A percentile compares a stretch with the other conserved stretches of the same genome.
Conservation (phyloP, 768 basidiomycete species). For the Lentinula lateritia region DNA sequence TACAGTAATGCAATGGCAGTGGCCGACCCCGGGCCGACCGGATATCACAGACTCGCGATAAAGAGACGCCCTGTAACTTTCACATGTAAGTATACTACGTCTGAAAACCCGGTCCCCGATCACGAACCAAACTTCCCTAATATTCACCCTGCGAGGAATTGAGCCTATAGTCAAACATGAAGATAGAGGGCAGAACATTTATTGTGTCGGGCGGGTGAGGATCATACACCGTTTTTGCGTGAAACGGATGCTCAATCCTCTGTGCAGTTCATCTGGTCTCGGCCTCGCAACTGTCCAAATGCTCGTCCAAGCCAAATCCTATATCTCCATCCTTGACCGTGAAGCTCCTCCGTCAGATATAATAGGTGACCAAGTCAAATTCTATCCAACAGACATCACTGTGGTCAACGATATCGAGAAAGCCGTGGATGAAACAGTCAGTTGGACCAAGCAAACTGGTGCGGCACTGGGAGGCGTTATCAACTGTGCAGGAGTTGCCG, state of each 20-base stretch:
- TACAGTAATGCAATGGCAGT: too few species aligned
- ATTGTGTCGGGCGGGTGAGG: constrained; percentile 34
- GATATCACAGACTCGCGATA: too few species aligned
- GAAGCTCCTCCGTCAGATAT: constrained; percentile 12
- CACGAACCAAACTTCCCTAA: too few species aligned
- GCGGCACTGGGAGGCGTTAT: constrained; percentile 29
- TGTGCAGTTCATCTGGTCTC: constrained; percentile 27
- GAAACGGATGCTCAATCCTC: neutral
- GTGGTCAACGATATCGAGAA: constrained; percentile 18
- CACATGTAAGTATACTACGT: too few species aligned
- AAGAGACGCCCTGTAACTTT: too few species aligned
- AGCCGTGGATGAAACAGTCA: constrained; percentile 22
- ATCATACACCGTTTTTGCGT: neutral
- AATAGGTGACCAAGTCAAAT: constrained; percentile 8
- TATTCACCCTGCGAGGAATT: too few species aligned
- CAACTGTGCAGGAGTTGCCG: constrained; percentile 32
- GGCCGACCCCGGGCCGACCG: too few species aligned
- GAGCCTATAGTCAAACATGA: constrained; percentile 17
- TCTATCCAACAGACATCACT: constrained; percentile 23
- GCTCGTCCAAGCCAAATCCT: constrained; percentile 21
- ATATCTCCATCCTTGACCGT: constrained; percentile 29
- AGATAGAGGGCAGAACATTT: constrained; percentile 27
- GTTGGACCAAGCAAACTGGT: constrained; percentile 20
- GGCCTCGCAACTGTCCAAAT: constrained; percentile 26
- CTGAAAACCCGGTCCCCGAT: too few species aligned